A percentile compares a stretch with the other conserved stretches of the same genome.
These are phyloP conservation scores for Sugiyamaella sp. DNA, from an alignment of 1,139 yeast species.

Conservation along the genomic window DNA sequence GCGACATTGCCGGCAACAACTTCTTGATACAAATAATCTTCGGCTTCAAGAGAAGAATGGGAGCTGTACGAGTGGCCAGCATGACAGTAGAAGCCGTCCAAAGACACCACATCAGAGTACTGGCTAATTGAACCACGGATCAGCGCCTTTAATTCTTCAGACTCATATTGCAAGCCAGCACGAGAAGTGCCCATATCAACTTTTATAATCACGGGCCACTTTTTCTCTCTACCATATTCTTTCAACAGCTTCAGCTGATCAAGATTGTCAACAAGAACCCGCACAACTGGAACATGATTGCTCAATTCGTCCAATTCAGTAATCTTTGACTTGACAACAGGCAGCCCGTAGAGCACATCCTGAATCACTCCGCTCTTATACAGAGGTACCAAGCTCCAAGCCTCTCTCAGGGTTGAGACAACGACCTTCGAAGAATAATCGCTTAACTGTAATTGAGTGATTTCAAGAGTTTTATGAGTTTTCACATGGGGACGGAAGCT, in stretches of 20 bases:
- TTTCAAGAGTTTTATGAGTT: slow-evolving; percentile 65
- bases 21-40: slow-evolving; percentile 54
- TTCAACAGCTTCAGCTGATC: slow-evolving; percentile 57
- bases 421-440: slow-evolving; percentile 55
- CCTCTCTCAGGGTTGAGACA: slow-evolving; percentile 73
- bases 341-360: slow-evolving; percentile 69
- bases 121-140: slow-evolving; percentile 33
- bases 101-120: slow-evolving; percentile 23
- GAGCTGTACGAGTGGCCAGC: slow-evolving; percentile 75
- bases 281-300: slow-evolving; percentile 30
- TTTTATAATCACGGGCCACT: slow-evolving; percentile 52
- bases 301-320: slow-evolving; percentile 52
- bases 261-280: slow-evolving; percentile 63
- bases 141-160: slow-evolving; percentile 37
- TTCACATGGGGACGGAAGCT: slow-evolving; percentile 70
- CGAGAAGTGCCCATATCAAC: slow-evolving; percentile 52
- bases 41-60: slow-evolving; percentile 51
- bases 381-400: slow-evolving; percentile 56
- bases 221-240: slow-evolving; percentile 35
- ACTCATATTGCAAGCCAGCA: slow-evolving; percentile 48
- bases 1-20: slow-evolving; percentile 60
- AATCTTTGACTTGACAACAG: slow-evolving; percentile 56
- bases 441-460: slow-evolving; percentile 47
- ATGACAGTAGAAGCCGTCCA: slow-evolving; percentile 76
- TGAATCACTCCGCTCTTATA: slow-evolving; percentile 49